Conservation (phyloP, 106 monocot genomes). For the Dendrobium catenatum region DNA sequence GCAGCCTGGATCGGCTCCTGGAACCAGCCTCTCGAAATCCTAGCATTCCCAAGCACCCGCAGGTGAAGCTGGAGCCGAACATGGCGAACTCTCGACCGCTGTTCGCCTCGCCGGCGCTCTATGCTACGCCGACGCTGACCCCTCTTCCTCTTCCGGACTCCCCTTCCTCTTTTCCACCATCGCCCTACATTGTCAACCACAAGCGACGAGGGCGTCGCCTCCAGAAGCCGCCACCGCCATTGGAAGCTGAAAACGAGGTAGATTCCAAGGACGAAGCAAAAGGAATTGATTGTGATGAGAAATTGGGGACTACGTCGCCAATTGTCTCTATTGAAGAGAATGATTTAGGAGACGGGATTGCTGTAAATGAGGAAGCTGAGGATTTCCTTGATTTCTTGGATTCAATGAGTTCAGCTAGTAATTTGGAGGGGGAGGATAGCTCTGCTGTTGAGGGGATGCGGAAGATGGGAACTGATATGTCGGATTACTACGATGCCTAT, state of each 20-base stretch:
- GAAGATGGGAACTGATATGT: slow-evolving; percentile 27
- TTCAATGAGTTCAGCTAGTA: slow-evolving; percentile 38
- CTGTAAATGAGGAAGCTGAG: slow-evolving; percentile 18
- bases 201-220: slow-evolving; percentile 55
- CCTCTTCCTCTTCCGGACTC: slow-evolving; percentile 12
- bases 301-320: background rate
- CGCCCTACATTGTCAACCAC: slow-evolving; percentile 30
- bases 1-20: slow-evolving; percentile 43
- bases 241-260: background rate
- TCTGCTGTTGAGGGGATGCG: slow-evolving; percentile 10
- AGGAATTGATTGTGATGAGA: background rate
- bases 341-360: background rate
- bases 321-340: background rate
- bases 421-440: slow-evolving; percentile 26
- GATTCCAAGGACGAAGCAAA: background rate
- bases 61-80: slow-evolving; percentile 5
- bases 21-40: slow-evolving; percentile 41
- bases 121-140: slow-evolving; percentile 43
- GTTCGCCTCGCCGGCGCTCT: slow-evolving; percentile 40
- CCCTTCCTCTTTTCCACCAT: slow-evolving; percentile 17
- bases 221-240: slow-evolving; percentile 7
- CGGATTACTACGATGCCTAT: slow-evolving; percentile 54
- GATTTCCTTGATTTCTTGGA: slow-evolving; percentile 53
- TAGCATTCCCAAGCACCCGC: slow-evolving; percentile 7
- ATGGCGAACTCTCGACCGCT: background rate